Evolutionary conservation across 2,329 filamentous ascomycete species (phyloP).

Genomic region (Cercospora zeina): DNA sequence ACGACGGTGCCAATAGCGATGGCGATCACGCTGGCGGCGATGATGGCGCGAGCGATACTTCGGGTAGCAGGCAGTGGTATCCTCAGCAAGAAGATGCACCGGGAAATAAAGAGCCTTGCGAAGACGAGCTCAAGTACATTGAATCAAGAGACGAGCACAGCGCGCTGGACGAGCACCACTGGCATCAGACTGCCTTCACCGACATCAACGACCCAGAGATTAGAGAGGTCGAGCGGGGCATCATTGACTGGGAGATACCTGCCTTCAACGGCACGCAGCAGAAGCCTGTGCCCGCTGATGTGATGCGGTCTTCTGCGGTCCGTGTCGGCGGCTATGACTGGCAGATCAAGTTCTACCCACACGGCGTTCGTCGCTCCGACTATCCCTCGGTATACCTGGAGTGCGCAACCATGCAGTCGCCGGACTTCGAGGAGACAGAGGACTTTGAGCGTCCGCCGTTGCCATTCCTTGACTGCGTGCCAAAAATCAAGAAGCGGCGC

Average conservation of each 20-base stretch:
- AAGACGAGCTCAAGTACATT: constrained; percentile 60
- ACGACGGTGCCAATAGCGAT: neutral
- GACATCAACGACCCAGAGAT: constrained; percentile 61
- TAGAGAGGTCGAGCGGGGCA: constrained; percentile 54
- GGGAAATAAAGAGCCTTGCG: constrained; percentile 44
- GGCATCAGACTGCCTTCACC: constrained; percentile 59
- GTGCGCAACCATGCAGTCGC: constrained; percentile 53
- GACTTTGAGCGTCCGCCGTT: constrained; percentile 35
- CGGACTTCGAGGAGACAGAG: constrained; percentile 31
- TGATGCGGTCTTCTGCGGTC: constrained; percentile 60
- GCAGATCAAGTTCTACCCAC: constrained; percentile 66
- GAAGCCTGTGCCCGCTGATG: constrained; percentile 57
- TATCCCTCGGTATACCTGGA: constrained; percentile 63
- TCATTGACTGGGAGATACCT: constrained; percentile 60
- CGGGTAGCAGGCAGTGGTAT: constrained; percentile 5
- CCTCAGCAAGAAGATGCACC: constrained; percentile 36
- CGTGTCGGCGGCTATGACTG: constrained; percentile 62
- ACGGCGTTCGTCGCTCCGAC: constrained; percentile 57
- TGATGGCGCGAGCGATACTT: constrained; percentile 36
- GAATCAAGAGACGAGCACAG: constrained; percentile 53
- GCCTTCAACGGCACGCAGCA: constrained; percentile 62
- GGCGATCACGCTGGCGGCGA: constrained; percentile 20
- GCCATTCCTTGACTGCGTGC: constrained; percentile 32
- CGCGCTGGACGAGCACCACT: constrained; percentile 60
- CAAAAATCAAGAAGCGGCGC: constrained; percentile 43